A percentile compares a stretch with the other conserved stretches of the same genome.
Conservation (phyloP, 1,284 basidiomycete genomes). For the Sporisorium reilianum region DNA sequence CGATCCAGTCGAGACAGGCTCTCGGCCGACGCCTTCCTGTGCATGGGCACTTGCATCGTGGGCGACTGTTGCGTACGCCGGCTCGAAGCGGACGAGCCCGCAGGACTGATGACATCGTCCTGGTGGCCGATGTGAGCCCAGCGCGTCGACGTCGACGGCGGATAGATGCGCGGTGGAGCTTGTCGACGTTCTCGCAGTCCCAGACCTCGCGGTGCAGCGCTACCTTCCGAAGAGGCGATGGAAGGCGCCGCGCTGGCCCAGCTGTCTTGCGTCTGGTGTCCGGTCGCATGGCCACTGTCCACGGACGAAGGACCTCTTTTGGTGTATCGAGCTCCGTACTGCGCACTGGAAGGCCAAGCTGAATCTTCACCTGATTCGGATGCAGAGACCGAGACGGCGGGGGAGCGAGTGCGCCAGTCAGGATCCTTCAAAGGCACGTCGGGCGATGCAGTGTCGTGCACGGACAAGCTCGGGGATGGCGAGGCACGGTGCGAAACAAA, state of each 20-base stretch:
- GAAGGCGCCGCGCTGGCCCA: conserved; percentile 38
- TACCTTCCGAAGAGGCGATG: conserved; percentile 37
- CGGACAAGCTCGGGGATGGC: conserved; percentile 20
- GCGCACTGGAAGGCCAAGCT: conserved; percentile 3
- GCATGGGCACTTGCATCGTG: conserved; percentile 17
- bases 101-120: conserved; percentile 22
- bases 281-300: conserved; percentile 16
- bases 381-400: conserved; percentile 30
- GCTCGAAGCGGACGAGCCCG: conserved; percentile 5
- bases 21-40: conserved; percentile 33
- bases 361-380: conserved; percentile 21
- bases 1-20: conserved; percentile 28
- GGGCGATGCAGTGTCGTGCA: conserved; percentile 25
- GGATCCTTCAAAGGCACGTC: conserved; percentile 30
- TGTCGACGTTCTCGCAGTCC: conserved; percentile 54
- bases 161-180: conserved; percentile 57
- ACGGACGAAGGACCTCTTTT: conserved; percentile 20
- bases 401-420: conserved; percentile 30
- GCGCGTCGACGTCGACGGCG: conserved; percentile 45
- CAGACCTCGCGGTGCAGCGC: conserved; percentile 14
- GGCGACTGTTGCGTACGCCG: conserved; percentile 26
- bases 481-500: conserved; percentile 6
- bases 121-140: conserved; percentile 37
- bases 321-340: neutral
- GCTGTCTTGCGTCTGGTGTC: conserved; percentile 41